Percentiles rank a stretch among this genome's conserved stretches.
phyloP scores from a whole-genome alignment of 352 stramenopile species.

The Pilasporangium apinafurcum region DNA sequence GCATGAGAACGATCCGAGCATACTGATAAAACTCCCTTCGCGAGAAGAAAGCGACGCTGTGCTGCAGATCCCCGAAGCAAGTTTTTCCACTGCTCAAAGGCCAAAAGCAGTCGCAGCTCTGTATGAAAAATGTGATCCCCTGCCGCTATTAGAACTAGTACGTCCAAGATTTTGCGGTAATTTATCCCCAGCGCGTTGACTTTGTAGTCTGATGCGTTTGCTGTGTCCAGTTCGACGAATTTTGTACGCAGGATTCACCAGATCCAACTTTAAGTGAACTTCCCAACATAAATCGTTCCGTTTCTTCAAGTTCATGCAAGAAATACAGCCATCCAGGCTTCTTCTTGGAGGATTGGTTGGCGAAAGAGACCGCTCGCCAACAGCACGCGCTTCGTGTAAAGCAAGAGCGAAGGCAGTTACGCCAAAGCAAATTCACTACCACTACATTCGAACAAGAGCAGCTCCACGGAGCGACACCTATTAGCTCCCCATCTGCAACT shows the following conservation, averaged over 20 bases:
- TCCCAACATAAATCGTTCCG: background rate
- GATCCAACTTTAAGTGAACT: background rate
- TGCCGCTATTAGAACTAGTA: conserved; percentile 39
- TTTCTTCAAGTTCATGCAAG: conserved; percentile 20
- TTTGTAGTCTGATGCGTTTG: background rate
- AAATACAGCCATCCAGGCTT: conserved; percentile 59
- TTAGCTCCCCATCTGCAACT: no score
- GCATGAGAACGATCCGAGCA: background rate
- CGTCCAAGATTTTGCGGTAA: background rate
- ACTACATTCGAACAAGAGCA: conserved; percentile 11
- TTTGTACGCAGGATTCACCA: conserved; percentile 10
- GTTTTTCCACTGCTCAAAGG: conserved; percentile 1
- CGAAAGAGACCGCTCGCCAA: conserved; percentile 25
- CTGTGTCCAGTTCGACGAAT: conserved; percentile 25
- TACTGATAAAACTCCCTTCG: conserved; percentile 12
- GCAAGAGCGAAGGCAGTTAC: conserved; percentile 15
- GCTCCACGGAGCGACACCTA: background rate
- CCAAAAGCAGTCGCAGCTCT: conserved; percentile 12
- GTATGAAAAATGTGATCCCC: conserved; percentile 28
- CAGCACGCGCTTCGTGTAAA: conserved; percentile 25
- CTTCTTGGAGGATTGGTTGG: conserved; percentile 56
- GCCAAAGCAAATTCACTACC: background rate
- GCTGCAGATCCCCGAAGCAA: conserved; percentile 9
- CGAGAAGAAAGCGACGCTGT: conserved; percentile 16
- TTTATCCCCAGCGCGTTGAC: background rate